phyloP scores from a whole-genome alignment of 257 asterid species.

The Rubia yunnanensis region DNA sequence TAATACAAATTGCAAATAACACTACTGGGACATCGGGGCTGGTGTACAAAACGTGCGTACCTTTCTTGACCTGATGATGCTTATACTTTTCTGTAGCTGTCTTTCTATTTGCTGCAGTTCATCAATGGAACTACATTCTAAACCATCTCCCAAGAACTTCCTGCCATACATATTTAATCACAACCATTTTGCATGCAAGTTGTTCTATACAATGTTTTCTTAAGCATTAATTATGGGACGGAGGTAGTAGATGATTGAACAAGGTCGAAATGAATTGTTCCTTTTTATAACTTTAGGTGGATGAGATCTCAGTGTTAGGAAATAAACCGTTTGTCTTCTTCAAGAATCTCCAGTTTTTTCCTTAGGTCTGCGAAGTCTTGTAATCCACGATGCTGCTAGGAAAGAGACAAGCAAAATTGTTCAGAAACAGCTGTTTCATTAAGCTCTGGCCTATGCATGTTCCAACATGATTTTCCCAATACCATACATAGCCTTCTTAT shows the following conservation, averaged over 20 bases:
- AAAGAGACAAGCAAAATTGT: neutral
- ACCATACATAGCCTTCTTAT: no score
- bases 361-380: conserved; percentile 24
- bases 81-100: conserved; percentile 41
- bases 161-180: conserved; percentile 18
- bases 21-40: no score
- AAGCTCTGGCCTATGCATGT: no score
- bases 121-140: conserved; percentile 30
- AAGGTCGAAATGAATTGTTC: neutral
- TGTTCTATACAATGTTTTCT: no score
- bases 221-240: no score
- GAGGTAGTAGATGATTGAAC: neutral
- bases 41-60: conserved; percentile 13
- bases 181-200: no score
- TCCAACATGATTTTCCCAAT: no score
- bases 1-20: no score
- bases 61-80: conserved; percentile 41
- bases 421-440: neutral
- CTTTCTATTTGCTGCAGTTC: conserved; percentile 38
- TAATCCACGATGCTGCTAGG: conserved; percentile 31
- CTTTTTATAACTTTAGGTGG: neutral
- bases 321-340: conserved; percentile 38
- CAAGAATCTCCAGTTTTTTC: conserved; percentile 32
- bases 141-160: conserved; percentile 37
- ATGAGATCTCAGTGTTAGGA: conserved; percentile 1